phyloP scores from a whole-genome alignment of 2,329 filamentous ascomycete genomes.

The Canariomyces notabilis region DNA sequence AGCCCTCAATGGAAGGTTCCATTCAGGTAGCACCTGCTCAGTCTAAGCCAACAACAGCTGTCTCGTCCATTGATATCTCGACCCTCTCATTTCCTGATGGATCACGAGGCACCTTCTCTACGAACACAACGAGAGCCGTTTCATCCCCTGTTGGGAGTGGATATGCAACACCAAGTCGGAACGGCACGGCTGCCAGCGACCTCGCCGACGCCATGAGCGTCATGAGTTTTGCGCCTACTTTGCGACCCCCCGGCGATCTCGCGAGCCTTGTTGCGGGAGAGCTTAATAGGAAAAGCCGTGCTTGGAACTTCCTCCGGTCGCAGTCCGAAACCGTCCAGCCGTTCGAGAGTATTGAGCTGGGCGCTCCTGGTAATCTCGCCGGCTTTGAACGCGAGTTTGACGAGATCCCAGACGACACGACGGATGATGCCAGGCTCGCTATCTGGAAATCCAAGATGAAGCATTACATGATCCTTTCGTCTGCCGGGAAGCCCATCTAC shows the following conservation, averaged over 20 bases:
- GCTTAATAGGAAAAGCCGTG: slow-evolving; percentile 58
- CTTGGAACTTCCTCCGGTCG: slow-evolving; percentile 62
- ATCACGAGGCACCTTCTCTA: slow-evolving; percentile 58
- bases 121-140: slow-evolving; percentile 31
- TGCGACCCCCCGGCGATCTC: slow-evolving; percentile 62
- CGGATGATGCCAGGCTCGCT: slow-evolving; percentile 56
- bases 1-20: slow-evolving; percentile 32
- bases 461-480: slow-evolving; percentile 94
- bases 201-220: slow-evolving; percentile 61
- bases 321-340: slow-evolving; percentile 56
- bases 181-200: slow-evolving; percentile 36
- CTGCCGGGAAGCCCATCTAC: slow-evolving; percentile 95
- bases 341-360: slow-evolving; percentile 50
- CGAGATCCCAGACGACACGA: slow-evolving; percentile 50
- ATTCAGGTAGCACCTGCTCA: slow-evolving; percentile 33
- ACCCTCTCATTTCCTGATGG: slow-evolving; percentile 69
- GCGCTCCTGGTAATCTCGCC: slow-evolving; percentile 49
- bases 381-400: slow-evolving; percentile 77
- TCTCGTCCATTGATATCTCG: slow-evolving; percentile 77
- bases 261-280: slow-evolving; percentile 78
- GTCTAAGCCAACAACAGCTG: slow-evolving; percentile 74
- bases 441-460: slow-evolving; percentile 91
- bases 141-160: slow-evolving; percentile 38
- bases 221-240: slow-evolving; percentile 60
- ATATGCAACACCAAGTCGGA: slow-evolving; percentile 34